Conservation (phyloP, 1,284 basidiomycete species). For the Leccinum insolens region DNA sequence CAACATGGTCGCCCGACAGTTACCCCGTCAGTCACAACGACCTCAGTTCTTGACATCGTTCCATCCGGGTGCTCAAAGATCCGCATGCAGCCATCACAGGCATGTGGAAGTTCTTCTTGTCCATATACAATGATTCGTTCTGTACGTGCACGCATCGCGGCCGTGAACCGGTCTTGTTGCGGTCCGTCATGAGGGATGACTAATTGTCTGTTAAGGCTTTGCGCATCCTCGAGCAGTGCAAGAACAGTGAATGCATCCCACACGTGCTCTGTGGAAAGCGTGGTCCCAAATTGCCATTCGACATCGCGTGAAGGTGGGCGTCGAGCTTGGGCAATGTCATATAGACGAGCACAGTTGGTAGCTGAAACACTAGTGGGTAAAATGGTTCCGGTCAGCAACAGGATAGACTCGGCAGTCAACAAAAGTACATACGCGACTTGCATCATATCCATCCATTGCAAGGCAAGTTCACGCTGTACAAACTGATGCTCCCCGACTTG, state of each 20-base stretch:
- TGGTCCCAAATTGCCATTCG: background rate
- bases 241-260: background rate
- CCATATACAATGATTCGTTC: background rate
- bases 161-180: background rate
- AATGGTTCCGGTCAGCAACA: background rate
- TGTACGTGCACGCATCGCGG: background rate
- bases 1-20: conserved; percentile 2
- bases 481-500: background rate
- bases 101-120: background rate
- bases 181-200: background rate
- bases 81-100: background rate
- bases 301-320: background rate
- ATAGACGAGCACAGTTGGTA: background rate
- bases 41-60: background rate
- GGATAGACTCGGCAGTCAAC: background rate
- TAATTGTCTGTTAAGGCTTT: background rate
- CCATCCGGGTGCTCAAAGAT: background rate
- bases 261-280: background rate
- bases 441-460: background rate
- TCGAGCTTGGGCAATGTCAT: background rate
- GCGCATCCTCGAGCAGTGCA: background rate
- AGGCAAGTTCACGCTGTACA: background rate
- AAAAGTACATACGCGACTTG: background rate
- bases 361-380: background rate
- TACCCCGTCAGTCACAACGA: conserved; percentile 3